Conservation (phyloP, 805 yeast species). For the Kazachstania viticola region DNA sequence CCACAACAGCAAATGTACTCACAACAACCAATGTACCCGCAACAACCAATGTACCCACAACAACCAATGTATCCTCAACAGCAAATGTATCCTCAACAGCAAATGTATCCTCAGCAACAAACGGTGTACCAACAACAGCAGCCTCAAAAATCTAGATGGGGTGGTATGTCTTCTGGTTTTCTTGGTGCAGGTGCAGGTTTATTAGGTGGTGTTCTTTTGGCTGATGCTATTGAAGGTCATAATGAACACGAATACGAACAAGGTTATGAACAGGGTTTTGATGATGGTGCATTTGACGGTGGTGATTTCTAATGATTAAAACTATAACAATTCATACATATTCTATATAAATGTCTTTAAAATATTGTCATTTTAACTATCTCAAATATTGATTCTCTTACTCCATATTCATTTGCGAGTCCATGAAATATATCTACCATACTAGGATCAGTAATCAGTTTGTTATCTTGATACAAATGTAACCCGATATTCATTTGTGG, state of each 20-base stretch:
- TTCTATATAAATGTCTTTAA: too few species aligned
- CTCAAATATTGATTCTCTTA: conserved; percentile 9
- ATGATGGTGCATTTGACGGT: conserved; percentile 23
- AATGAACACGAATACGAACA: conserved; percentile 6
- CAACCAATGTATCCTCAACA: conserved; percentile 19
- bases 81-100: conserved; percentile 19
- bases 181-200: conserved; percentile 50
- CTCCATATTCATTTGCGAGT: conserved; percentile 17
- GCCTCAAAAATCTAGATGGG: conserved; percentile 24
- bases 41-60: conserved; percentile 9
- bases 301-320: too few species aligned
- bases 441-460: not conserved
- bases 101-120: conserved; percentile 2
- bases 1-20: conserved; percentile 19
- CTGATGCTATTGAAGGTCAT: conserved; percentile 30
- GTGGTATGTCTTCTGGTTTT: conserved; percentile 31
- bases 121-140: conserved; percentile 22
- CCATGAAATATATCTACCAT: conserved; percentile 7
- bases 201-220: conserved; percentile 47
- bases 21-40: conserved; percentile 13
- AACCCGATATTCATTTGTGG: conserved; percentile 3
- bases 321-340: too few species aligned
- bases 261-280: conserved; percentile 11
- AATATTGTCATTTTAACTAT: conserved; percentile 1
- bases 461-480: not conserved